Evolutionary conservation across 2,329 filamentous ascomycete species (phyloP), one percentile per base, ranked within the genome.

Genomic region (Fusarium haematococcum): DNA sequence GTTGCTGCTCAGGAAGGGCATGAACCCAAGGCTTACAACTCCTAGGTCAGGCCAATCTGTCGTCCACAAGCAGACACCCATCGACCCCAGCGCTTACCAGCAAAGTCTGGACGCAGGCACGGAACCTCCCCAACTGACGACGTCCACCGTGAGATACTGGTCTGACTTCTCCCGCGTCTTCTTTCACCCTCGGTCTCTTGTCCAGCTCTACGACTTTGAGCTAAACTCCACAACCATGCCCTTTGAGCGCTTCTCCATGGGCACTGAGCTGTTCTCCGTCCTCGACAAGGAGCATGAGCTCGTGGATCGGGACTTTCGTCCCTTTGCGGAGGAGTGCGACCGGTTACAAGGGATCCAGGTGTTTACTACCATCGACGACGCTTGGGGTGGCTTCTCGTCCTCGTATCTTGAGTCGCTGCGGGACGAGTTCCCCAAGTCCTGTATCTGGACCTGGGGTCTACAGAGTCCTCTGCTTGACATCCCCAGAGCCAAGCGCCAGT

Each of bases 131-230:
- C 84, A 86, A 62, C 87, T 98, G 23, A 92, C 88, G 1, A 87
- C 91, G 2, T 89, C 91, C 8, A 89, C 90, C 13, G 93, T 98
- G n/a, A 91, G 95, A 63, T 98, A 97, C 84, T 99, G 97, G 96
- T 97, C 95, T 35, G 97, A 99, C 83, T 98, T 95, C 83, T 97
- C 94, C 76, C 91, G 95, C 30, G 90, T 97, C n/a, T 99, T 91
- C 83, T 98, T 94, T 81, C 95, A 98, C 80, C 97, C 97, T 10
- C 91, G 90, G 64, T 98, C 95, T 14, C 90, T 98, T 63, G 88
- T 97, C 11, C 95, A 97, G 80, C 86, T 98, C 16, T 93, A 93
- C 80, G 95, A 98, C 79, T 97, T 94, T 79, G 94, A 97, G 80
- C 86, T 97, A 39, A 92, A 94, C 80, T 96, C 95, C 4, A 88